Evolutionary conservation across 305 asterid genomes (phyloP).

Genomic region (Ruellia speciosa): DNA sequence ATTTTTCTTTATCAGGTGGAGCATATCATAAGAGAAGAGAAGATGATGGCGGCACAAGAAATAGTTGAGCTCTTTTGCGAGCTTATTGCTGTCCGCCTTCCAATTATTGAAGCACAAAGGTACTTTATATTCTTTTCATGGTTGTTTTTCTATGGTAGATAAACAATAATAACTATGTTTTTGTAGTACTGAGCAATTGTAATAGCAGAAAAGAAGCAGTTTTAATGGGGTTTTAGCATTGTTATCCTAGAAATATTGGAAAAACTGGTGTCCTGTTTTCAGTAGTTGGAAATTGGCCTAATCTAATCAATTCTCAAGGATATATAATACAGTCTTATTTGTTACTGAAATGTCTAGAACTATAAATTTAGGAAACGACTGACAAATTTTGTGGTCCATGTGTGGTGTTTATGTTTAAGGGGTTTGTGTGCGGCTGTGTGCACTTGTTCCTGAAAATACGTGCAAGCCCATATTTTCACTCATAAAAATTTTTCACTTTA

Average conservation of each 20-base stretch:
- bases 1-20: conserved; percentile 50
- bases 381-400: not conserved
- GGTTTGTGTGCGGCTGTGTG: too few relatives aligned
- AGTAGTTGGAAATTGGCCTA: not conserved
- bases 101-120: conserved; percentile 89
- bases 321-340: too few relatives aligned
- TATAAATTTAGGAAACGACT: not conserved
- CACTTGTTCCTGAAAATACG: not conserved
- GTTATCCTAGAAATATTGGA: not conserved
- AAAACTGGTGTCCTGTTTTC: not conserved
- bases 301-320: too few relatives aligned
- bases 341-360: not conserved
- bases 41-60: conserved; percentile 98
- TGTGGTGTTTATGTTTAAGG: too few relatives aligned
- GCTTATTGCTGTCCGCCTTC: conserved; percentile 81
- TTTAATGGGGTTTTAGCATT: too few relatives aligned
- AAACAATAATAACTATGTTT: not conserved
- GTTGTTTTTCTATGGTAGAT: not conserved
- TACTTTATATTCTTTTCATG: conserved; percentile 19
- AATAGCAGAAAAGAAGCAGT: not conserved
- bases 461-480: not conserved
- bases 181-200: not conserved
- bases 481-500: too few relatives aligned
- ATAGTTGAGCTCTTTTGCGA: conserved; percentile 83
- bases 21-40: conserved; percentile 93